Percentiles rank a stretch among this genome's conserved stretches.
phyloP scores from a whole-genome alignment of 1,284 basidiomycete species.

The Boletus mariae region DNA sequence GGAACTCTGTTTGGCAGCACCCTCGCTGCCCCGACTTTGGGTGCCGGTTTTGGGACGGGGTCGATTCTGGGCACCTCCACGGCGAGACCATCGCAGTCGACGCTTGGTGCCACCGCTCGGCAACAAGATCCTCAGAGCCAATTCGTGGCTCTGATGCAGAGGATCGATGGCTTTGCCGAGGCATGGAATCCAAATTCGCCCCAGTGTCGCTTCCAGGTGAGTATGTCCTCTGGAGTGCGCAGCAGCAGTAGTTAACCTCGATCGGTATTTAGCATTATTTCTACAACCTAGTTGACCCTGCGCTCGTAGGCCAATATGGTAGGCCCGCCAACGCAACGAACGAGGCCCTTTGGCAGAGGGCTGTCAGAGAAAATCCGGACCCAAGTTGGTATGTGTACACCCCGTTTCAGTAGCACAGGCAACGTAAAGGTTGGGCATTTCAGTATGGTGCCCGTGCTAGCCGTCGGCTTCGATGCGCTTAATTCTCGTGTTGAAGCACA shows the following conservation, averaged over 20 bases:
- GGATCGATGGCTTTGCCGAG: conserved; percentile 63
- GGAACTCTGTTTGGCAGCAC: conserved; percentile 33
- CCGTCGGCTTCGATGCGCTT: conserved; percentile 79
- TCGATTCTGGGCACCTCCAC: conserved; percentile 22
- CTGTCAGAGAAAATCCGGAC: conserved; percentile 80
- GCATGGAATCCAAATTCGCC: conserved; percentile 73
- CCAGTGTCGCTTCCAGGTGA: conserved; percentile 79
- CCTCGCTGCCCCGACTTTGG: conserved; percentile 31
- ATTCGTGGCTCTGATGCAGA: conserved; percentile 52
- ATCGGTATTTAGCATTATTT: conserved; percentile 61
- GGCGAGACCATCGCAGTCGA: conserved; percentile 25
- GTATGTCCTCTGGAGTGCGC: conserved; percentile 18
- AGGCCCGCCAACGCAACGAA: conserved; percentile 73
- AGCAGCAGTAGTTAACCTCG: conserved; percentile 3
- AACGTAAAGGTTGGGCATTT: conserved; percentile 11
- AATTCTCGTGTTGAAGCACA: conserved; percentile 81
- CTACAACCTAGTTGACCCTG: conserved; percentile 83
- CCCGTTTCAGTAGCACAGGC: background rate
- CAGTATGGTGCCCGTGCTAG: conserved; percentile 82
- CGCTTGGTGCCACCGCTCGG: conserved; percentile 36
- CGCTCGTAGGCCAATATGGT: conserved; percentile 65
- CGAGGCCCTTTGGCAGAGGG: conserved; percentile 78
- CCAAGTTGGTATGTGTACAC: conserved; percentile 58
- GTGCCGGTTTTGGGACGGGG: conserved; percentile 21
- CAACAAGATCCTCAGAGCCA: conserved; percentile 59